A percentile compares a stretch with the other conserved stretches of the same genome.
phyloP scores from a whole-genome alignment of 176 grass and related monocot genomes.

The Pharus latifolius region DNA sequence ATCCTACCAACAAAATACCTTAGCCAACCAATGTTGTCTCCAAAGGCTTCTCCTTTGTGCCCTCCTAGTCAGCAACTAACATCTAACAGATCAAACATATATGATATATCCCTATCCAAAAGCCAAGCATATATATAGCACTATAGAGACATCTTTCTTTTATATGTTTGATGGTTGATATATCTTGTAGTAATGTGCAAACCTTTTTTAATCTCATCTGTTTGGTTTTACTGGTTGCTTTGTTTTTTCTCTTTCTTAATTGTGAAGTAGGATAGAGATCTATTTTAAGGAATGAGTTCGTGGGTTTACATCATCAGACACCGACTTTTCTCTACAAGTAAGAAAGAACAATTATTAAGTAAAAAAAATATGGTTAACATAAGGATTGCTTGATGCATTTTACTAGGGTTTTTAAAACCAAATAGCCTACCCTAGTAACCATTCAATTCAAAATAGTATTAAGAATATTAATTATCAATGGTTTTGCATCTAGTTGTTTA shows the following conservation, averaged over 20 bases:
- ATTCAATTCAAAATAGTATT: no score
- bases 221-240: neutral
- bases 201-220: neutral
- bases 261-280: neutral
- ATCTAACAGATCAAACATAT: neutral
- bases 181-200: slow-evolving; percentile 9
- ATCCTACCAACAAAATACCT: neutral
- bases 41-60: neutral
- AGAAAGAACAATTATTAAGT: neutral
- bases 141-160: neutral
- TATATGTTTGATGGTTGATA: neutral
- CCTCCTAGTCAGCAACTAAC: neutral
- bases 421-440: no score
- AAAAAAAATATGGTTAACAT: neutral
- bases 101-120: neutral
- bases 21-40: slow-evolving; percentile 6
- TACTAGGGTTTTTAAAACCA: no score
- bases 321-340: neutral
- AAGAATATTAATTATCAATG: no score
- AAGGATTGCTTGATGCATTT: neutral
- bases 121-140: neutral
- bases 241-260: neutral
- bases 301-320: neutral
- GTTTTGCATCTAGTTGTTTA: no score
- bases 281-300: no score